phyloP scores from a whole-genome alignment of 495 filamentous ascomycete genomes.

The Lepraria neglecta region DNA sequence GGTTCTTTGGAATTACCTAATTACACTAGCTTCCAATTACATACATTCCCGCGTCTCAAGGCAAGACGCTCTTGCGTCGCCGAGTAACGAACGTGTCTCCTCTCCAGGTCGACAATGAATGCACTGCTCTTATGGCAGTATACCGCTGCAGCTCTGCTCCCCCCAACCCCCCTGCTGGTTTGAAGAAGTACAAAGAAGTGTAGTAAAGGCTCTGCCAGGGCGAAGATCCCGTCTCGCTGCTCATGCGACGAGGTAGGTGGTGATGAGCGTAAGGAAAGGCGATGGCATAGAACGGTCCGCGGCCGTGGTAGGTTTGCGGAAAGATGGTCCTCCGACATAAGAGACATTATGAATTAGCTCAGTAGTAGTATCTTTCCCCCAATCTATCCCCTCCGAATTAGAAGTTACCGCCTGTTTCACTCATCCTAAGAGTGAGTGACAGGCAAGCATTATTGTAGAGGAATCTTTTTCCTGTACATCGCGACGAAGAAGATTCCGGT shows the following conservation, averaged over 20 bases:
- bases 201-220: not conserved
- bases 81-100: not conserved
- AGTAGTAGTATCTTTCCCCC: constrained; percentile 15
- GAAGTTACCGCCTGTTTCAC: constrained; percentile 16
- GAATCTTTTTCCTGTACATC: constrained; percentile 8
- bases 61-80: constrained; percentile 13
- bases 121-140: not conserved
- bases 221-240: constrained; percentile 6
- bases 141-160: too few relatives aligned
- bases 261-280: not conserved
- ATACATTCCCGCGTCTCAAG: constrained; percentile 6
- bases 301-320: constrained; percentile 8
- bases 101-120: constrained; percentile 4
- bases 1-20: constrained; percentile 5
- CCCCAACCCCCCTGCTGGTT: not conserved
- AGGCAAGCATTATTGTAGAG: constrained; percentile 8
- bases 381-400: not conserved
- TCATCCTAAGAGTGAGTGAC: constrained; percentile 11
- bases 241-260: not conserved
- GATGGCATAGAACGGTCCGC: constrained; percentile 9
- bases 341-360: constrained; percentile 25
- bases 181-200: constrained; percentile 15
- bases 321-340: constrained; percentile 13
- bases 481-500: constrained; percentile 7
- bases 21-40: constrained; percentile 11